Conservation (phyloP, 805 yeast genomes). For the Brettanomyces naardenensis region DNA sequence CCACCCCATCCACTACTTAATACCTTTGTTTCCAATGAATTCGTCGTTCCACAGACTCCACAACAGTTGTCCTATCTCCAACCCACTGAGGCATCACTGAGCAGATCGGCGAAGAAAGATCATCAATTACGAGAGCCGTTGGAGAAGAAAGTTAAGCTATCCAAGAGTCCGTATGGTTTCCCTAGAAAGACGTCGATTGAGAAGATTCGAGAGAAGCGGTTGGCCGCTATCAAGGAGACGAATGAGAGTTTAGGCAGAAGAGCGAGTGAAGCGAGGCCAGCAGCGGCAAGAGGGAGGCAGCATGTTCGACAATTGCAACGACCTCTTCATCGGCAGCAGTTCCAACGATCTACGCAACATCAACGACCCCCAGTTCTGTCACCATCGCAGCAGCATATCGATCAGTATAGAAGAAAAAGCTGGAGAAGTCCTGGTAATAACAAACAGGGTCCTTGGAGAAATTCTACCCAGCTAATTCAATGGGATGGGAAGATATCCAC, state of each 20-base stretch:
- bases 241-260: background rate
- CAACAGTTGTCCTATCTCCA: background rate
- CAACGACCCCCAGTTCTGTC: no score
- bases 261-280: no score
- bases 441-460: no score
- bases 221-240: slow-evolving; percentile 6
- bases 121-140: background rate
- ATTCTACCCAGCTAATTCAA: background rate
- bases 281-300: no score
- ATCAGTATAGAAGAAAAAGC: background rate
- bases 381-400: no score
- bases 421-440: background rate
- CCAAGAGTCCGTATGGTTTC: background rate
- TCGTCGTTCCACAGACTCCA: no score
- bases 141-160: background rate
- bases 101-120: background rate
- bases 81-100: background rate
- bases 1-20: no score
- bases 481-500: slow-evolving; percentile 2
- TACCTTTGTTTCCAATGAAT: no score
- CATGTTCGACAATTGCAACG: no score
- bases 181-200: slow-evolving; percentile 3
- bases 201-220: slow-evolving; percentile 2
- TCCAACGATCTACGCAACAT: no score
- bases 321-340: no score